Evolutionary conservation across 2,329 filamentous ascomycete species (phyloP).

Genomic region (Colletotrichum liriopes): DNA sequence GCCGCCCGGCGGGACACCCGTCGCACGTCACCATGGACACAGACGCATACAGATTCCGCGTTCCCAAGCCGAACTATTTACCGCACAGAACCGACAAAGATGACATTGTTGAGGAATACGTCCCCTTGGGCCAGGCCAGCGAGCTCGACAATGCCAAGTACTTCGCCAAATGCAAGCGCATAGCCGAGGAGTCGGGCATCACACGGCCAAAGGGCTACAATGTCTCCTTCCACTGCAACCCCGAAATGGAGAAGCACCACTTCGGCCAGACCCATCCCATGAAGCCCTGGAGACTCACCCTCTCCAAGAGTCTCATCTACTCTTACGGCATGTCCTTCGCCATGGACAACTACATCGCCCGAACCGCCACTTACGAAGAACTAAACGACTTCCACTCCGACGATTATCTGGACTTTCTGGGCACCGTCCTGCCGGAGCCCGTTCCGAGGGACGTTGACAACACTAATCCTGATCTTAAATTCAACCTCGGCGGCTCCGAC

Average conservation of each 20-base stretch:
- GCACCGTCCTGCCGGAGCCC: conserved; percentile 77
- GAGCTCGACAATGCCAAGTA: conserved; percentile 71
- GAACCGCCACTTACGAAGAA: conserved; percentile 89
- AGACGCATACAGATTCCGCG: conserved; percentile 63
- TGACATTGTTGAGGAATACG: conserved; percentile 68
- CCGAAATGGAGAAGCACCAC: conserved; percentile 95
- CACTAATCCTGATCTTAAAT: conserved; percentile 76
- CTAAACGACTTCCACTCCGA: conserved; percentile 87
- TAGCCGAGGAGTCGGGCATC: conserved; percentile 77
- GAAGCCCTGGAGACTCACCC: conserved; percentile 97
- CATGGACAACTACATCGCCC: conserved; percentile 93
- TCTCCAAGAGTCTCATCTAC: conserved; percentile 95
- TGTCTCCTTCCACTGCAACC: conserved; percentile 96
- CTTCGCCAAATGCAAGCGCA: conserved; percentile 71
- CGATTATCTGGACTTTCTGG: conserved; percentile 93
- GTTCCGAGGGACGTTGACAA: conserved; percentile 77
- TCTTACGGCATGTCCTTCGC: conserved; percentile 96
- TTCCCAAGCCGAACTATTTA: conserved; percentile 73
- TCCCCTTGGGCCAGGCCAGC: conserved; percentile 65
- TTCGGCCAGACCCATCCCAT: conserved; percentile 98
- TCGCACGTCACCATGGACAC: conserved; percentile 33
- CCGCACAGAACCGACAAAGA: conserved; percentile 69
- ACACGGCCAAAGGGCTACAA: conserved; percentile 87
- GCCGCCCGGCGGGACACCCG: conserved; percentile 34
- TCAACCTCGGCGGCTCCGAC: conserved; percentile 91